These are phyloP conservation scores for Aspergillus floridensis DNA, from an alignment of 2,329 filamentous ascomycete species.

Conservation along the genomic window DNA sequence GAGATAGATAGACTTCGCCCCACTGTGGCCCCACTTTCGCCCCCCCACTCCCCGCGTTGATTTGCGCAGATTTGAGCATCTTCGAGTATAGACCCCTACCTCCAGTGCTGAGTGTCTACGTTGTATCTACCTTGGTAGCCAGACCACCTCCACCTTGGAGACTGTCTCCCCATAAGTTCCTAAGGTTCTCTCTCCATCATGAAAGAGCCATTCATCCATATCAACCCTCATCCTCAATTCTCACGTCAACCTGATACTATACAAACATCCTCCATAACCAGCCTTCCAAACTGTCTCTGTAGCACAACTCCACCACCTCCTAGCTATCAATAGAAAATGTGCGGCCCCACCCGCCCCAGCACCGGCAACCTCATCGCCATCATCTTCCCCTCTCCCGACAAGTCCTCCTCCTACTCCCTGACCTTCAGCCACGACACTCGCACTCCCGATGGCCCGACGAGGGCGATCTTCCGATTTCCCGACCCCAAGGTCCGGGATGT, in stretches of 20 bases:
- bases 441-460: conserved; percentile 11
- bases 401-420: conserved; percentile 30
- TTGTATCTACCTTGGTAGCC: conserved; percentile 14
- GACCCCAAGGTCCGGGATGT: conserved; percentile 22
- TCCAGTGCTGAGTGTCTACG: not conserved
- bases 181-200: too few species aligned
- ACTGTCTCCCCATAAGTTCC: not conserved
- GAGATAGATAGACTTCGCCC: not conserved
- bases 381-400: conserved; percentile 25
- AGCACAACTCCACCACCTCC: not conserved
- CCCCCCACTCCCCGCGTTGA: not conserved
- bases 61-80: conserved; percentile 27
- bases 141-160: not conserved
- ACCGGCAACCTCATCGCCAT: conserved; percentile 38
- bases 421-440: conserved; percentile 26
- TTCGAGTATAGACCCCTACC: not conserved
- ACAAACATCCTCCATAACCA: too few species aligned
- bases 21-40: not conserved
- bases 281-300: too few species aligned
- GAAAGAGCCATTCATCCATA: too few species aligned
- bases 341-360: conserved; percentile 50
- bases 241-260: not conserved
- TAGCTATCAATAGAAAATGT: conserved; percentile 44
- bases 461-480: conserved; percentile 28
- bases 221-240: not conserved